Percentiles rank a stretch among this genome's conserved stretches.
phyloP scores from a whole-genome alignment of 495 filamentous ascomycete genomes.

The Penicillium subrubescens region DNA sequence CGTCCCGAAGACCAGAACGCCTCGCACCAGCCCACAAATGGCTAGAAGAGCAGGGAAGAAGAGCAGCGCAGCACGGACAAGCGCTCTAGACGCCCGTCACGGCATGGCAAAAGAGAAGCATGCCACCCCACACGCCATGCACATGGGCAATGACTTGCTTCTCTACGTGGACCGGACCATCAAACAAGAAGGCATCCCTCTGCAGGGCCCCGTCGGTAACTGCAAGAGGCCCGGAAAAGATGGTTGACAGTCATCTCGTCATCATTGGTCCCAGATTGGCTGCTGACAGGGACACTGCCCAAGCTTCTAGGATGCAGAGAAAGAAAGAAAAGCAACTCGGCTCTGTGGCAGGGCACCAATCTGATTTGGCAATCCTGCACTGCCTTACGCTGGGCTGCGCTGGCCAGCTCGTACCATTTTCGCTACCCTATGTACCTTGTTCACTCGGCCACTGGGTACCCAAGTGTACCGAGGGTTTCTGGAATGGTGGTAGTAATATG shows the following conservation, averaged over 20 bases:
- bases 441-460: conserved; percentile 5
- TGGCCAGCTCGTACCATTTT: background rate
- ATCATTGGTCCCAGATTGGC: conserved; percentile 28
- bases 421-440: conserved; percentile 5
- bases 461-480: background rate
- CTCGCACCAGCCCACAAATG: conserved; percentile 17
- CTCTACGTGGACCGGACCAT: conserved; percentile 6
- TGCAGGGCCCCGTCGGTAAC: conserved; percentile 12
- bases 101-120: conserved; percentile 12
- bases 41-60: conserved; percentile 10
- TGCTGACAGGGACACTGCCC: conserved; percentile 24
- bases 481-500: background rate
- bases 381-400: background rate
- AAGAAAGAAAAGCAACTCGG: background rate
- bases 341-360: conserved; percentile 16
- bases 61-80: conserved; percentile 29
- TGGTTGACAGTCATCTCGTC: conserved; percentile 1
- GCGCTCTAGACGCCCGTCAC: conserved; percentile 42
- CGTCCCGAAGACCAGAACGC: conserved; percentile 7
- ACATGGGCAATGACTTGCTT: conserved; percentile 31
- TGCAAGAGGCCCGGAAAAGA: conserved; percentile 1
- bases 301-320: conserved; percentile 9
- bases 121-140: conserved; percentile 23
- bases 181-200: conserved; percentile 11
- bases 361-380: background rate